A percentile compares a stretch with the other conserved stretches of the same genome.
Conservation (phyloP, 176 grass and related monocot genomes). For the Bothriochloa decipiens region DNA sequence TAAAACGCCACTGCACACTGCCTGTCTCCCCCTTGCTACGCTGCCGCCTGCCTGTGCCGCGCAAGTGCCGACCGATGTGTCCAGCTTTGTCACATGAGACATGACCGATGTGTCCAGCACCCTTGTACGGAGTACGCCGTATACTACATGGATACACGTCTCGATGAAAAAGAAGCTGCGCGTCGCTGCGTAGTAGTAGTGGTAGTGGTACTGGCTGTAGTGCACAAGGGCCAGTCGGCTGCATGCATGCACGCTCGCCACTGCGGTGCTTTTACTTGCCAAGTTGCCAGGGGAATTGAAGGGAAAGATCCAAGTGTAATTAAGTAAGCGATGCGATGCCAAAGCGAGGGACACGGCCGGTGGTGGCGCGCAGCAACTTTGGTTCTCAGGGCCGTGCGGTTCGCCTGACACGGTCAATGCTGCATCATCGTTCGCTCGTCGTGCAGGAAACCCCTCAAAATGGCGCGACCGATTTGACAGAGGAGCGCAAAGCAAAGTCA, state of each 20-base stretch:
- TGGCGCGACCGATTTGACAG: slow-evolving; percentile 42
- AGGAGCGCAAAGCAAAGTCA: neutral
- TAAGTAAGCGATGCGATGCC: neutral
- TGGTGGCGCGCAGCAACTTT: slow-evolving; percentile 18
- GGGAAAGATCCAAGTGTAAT: neutral
- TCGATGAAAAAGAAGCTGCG: slow-evolving; percentile 30
- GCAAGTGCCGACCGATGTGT: slow-evolving; percentile 26
- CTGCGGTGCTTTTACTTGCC: neutral
- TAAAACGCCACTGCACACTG: neutral
- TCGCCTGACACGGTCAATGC: no score
- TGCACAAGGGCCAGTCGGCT: neutral
- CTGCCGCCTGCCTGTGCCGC: slow-evolving; percentile 26
- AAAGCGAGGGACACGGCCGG: slow-evolving; percentile 34
- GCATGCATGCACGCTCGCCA: neutral
- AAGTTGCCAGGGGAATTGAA: neutral
- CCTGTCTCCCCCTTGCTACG: neutral
- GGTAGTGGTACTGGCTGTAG: no score
- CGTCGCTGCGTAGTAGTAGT: neutral
- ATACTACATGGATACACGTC: neutral
- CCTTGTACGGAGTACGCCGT: no score
- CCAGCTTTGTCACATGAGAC: slow-evolving; percentile 27
- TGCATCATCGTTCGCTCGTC: neutral
- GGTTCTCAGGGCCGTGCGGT: neutral
- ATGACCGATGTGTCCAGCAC: no score
- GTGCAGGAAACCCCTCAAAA: neutral